Evolutionary conservation across 768 basidiomycete genomes (phyloP).

Genomic region (Leccinum incarnatum): DNA sequence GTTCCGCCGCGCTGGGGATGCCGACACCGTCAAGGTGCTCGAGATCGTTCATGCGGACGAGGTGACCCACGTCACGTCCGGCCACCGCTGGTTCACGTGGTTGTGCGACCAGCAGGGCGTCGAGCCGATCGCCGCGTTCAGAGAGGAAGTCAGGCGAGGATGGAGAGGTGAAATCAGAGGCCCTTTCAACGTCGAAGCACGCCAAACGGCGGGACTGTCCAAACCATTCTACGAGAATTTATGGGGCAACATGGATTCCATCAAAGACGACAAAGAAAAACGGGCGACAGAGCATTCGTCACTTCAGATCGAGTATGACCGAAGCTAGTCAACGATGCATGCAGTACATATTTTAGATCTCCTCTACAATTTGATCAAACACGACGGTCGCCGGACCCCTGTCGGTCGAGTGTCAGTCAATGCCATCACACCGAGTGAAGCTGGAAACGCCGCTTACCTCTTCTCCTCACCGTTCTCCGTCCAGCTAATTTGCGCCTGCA

Average conservation of each 20-base stretch:
- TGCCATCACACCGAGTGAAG: neutral
- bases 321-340: neutral
- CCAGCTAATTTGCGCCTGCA: constrained; percentile 48
- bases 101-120: neutral
- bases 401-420: constrained; percentile 1
- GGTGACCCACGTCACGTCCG: constrained; percentile 76
- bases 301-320: neutral
- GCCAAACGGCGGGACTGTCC: neutral
- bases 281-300: neutral
- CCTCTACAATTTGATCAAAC: constrained; percentile 33
- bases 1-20: neutral
- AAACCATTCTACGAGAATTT: neutral
- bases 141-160: neutral
- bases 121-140: neutral
- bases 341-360: constrained; percentile 9
- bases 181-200: neutral
- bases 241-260: neutral
- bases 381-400: constrained; percentile 34
- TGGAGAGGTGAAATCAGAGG: neutral
- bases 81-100: constrained; percentile 23
- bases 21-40: constrained; percentile 62
- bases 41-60: constrained; percentile 81
- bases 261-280: neutral
- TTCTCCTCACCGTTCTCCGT: constrained; percentile 32
- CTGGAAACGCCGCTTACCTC: constrained; percentile 11